Percentiles rank a stretch among this genome's conserved stretches.
Evolutionary conservation across 2,329 filamentous ascomycete genomes (phyloP).

Genomic region (Tolypocladium endophyticum): DNA sequence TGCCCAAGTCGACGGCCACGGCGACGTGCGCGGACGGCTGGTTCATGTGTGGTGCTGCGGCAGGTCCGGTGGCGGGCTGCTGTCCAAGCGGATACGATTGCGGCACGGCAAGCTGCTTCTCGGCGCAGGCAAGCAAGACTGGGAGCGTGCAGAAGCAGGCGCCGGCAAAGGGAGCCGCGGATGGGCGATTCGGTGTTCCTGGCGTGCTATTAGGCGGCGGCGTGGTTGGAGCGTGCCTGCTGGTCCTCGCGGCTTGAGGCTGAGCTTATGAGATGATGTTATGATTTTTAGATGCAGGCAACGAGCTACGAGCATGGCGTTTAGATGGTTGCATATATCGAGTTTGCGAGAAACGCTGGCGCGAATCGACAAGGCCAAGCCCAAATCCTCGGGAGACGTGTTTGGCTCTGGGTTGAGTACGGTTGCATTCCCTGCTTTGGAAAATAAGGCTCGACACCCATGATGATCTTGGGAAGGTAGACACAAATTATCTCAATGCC

Average conservation of each 20-base stretch:
- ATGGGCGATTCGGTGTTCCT: background rate
- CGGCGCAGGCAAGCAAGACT: conserved; percentile 39
- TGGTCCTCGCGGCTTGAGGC: background rate
- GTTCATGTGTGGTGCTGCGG: conserved; percentile 54
- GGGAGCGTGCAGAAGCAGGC: conserved; percentile 44
- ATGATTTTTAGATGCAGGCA: background rate
- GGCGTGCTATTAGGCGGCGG: background rate
- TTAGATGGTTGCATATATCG: background rate
- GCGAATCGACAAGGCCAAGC: background rate
- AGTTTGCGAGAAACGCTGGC: background rate
- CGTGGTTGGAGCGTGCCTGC: background rate
- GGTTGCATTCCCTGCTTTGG: background rate
- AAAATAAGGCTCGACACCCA: background rate
- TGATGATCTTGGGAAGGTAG: background rate
- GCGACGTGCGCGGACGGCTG: conserved; percentile 66
- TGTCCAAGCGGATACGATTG: conserved; percentile 72
- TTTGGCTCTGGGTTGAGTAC: background rate
- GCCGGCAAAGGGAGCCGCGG: conserved; percentile 18
- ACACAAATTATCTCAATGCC: background rate
- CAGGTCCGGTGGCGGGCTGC: conserved; percentile 62
- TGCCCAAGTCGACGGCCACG: conserved; percentile 30
- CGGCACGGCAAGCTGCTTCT: conserved; percentile 61
- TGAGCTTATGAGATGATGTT: background rate
- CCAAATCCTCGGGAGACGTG: background rate
- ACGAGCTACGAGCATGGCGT: background rate